These are phyloP conservation scores for Kodamaea laetipori DNA, from an alignment of 805 yeast species.

Conservation along the genomic window DNA sequence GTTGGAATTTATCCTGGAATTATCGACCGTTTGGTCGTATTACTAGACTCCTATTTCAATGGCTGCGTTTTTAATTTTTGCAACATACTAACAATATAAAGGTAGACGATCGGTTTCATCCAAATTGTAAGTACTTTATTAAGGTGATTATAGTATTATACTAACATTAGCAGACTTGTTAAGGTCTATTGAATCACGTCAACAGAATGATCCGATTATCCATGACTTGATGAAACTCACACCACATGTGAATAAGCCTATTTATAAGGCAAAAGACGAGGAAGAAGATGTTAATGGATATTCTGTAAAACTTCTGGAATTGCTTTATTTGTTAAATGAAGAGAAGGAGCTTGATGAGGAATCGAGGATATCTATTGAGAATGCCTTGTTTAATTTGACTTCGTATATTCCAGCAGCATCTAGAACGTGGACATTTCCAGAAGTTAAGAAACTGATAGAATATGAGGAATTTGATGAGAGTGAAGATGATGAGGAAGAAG, in stretches of 20 bases:
- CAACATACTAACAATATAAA: conserved; percentile 9
- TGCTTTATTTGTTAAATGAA: conserved; percentile 31
- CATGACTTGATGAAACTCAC: conserved; percentile 34
- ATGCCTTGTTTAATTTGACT: conserved; percentile 27
- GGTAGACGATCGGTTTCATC: conserved; percentile 11
- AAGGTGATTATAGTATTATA: not conserved
- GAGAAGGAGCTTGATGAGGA: conserved; percentile 32
- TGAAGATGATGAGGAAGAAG: conserved; percentile 6
- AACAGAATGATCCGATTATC: conserved; percentile 32
- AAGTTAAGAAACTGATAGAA: not conserved
- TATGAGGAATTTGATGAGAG: conserved; percentile 7
- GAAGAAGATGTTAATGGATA: conserved; percentile 26
- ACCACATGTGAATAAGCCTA: conserved; percentile 23
- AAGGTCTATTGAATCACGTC: conserved; percentile 3
- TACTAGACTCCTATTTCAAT: not conserved
- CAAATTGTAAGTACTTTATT: conserved; percentile 11
- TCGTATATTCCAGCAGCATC: conserved; percentile 27
- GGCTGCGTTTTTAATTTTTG: not conserved
- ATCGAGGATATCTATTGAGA: conserved; percentile 32
- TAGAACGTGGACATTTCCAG: conserved; percentile 15
- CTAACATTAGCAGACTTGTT: conserved; percentile 9
- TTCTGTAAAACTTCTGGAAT: conserved; percentile 33
- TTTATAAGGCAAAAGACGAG: conserved; percentile 8
- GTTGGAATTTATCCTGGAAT: not conserved
- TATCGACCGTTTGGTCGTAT: too few species aligned